Percentiles rank a stretch among this genome's conserved stretches.
These are phyloP conservation scores for Clavispora vitiphila DNA, from an alignment of 805 yeast species.

Conservation along the genomic window DNA sequence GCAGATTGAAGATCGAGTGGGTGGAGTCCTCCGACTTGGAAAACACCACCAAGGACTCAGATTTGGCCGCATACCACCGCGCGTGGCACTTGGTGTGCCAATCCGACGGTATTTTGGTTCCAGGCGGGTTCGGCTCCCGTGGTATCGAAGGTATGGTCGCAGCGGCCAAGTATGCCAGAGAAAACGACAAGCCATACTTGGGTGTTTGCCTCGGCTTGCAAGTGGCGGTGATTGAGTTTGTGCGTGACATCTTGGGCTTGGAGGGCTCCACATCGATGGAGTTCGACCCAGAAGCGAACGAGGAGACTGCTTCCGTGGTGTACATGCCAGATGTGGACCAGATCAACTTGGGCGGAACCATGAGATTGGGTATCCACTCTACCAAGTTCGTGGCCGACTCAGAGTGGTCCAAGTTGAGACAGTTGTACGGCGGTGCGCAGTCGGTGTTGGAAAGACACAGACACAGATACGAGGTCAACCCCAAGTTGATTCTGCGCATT, in stretches of 20 bases:
- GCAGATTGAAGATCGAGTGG: slow-evolving; percentile 87
- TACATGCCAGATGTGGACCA: slow-evolving; percentile 99
- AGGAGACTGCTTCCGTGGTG: slow-evolving; percentile 70
- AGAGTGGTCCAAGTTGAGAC: slow-evolving; percentile 65
- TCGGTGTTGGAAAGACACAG: slow-evolving; percentile 91
- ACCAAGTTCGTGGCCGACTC: slow-evolving; percentile 70
- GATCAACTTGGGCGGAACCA: slow-evolving; percentile 94
- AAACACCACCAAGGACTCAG: slow-evolving; percentile 54
- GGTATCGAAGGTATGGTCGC: slow-evolving; percentile 98
- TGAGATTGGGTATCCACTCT: slow-evolving; percentile 95
- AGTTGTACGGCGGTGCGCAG: slow-evolving; percentile 68
- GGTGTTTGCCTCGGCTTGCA: slow-evolving; percentile 98
- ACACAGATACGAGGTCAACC: slow-evolving; percentile 97
- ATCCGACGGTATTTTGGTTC: slow-evolving; percentile 95
- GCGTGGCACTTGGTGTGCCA: slow-evolving; percentile 93
- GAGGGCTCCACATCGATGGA: slow-evolving; percentile 75
- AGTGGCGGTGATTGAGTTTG: slow-evolving; percentile 92
- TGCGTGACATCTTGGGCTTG: slow-evolving; percentile 70
- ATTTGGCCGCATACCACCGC: slow-evolving; percentile 78
- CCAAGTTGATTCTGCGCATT: slow-evolving; percentile 62
- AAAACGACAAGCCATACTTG: slow-evolving; percentile 84
- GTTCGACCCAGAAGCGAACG: slow-evolving; percentile 60
- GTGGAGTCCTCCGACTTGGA: slow-evolving; percentile 92
- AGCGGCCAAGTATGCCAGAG: slow-evolving; percentile 98
- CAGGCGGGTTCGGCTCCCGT: slow-evolving; percentile 97